Conservation (phyloP, 768 basidiomycete genomes). For the Suillus brevipes region DNA sequence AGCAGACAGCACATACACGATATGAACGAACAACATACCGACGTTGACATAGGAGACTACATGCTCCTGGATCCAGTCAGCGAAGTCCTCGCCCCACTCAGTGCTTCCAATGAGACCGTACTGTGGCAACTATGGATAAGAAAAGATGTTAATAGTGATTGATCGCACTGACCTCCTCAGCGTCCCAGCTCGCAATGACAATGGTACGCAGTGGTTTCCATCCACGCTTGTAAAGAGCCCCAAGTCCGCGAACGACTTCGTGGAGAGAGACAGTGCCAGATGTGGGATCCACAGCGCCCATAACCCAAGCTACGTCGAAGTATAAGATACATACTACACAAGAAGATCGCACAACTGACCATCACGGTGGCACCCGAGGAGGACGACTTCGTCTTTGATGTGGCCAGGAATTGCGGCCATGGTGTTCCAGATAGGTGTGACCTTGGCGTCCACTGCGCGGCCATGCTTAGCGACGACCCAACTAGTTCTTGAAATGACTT, state of each 20-base stretch:
- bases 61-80: conserved; percentile 74
- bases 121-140: conserved; percentile 30
- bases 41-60: conserved; percentile 88
- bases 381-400: conserved; percentile 79
- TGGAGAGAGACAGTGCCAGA: conserved; percentile 57
- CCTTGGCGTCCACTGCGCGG: conserved; percentile 63
- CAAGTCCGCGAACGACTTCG: conserved; percentile 59
- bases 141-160: background rate
- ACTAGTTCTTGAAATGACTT: background rate
- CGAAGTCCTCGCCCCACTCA: conserved; percentile 93
- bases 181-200: conserved; percentile 80
- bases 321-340: conserved; percentile 5
- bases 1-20: conserved; percentile 10
- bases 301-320: conserved; percentile 29
- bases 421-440: conserved; percentile 90
- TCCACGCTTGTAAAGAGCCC: conserved; percentile 49
- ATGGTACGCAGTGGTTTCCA: conserved; percentile 75
- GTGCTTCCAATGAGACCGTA: conserved; percentile 82
- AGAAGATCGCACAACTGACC: conserved; percentile 43
- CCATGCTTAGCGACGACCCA: background rate
- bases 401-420: conserved; percentile 83
- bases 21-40: conserved; percentile 33
- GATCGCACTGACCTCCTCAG: conserved; percentile 52
- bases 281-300: conserved; percentile 58
- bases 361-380: conserved; percentile 89